Conservation (phyloP, 257 asterid genomes). For the Eucommia ulmoides region DNA sequence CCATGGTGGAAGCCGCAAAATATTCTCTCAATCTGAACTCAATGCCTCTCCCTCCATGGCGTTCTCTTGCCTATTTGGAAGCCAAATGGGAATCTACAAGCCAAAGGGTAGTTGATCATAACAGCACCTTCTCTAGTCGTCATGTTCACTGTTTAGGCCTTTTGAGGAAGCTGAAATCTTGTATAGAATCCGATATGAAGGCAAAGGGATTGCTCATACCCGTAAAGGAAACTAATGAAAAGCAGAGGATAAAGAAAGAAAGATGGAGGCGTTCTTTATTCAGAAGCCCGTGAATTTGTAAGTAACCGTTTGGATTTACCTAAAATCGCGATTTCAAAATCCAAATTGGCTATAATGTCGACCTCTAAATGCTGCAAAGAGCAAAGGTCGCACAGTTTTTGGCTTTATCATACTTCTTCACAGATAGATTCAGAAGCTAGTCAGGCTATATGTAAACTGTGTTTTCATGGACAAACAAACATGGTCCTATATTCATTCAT, state of each 20-base stretch:
- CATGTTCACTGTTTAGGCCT: slow-evolving; percentile 24
- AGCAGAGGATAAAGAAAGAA: not conserved
- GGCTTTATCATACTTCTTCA: no score
- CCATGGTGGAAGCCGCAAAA: slow-evolving; percentile 36
- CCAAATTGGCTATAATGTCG: no score
- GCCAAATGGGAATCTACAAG: slow-evolving; percentile 41
- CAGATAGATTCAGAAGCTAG: no score
- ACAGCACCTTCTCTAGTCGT: slow-evolving; percentile 6
- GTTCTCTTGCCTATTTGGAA: slow-evolving; percentile 36
- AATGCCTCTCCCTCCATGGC: slow-evolving; percentile 50
- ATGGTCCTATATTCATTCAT: no score
- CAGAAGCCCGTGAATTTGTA: no score
- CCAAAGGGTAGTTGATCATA: slow-evolving; percentile 11
- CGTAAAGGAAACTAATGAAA: not conserved
- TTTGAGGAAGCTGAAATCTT: slow-evolving; percentile 22
- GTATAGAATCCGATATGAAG: slow-evolving; percentile 16
- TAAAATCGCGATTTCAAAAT: no score
- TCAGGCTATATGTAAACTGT: no score
- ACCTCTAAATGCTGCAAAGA: no score
- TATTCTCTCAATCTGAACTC: slow-evolving; percentile 36
- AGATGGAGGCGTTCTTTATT: slow-evolving; percentile 1
- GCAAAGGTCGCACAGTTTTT: no score
- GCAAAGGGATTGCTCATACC: slow-evolving; percentile 8
- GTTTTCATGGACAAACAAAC: no score
- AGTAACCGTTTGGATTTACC: no score